These are phyloP conservation scores for Cystobasidium onofrii DNA, from an alignment of 768 basidiomycete species.

Conservation along the genomic window DNA sequence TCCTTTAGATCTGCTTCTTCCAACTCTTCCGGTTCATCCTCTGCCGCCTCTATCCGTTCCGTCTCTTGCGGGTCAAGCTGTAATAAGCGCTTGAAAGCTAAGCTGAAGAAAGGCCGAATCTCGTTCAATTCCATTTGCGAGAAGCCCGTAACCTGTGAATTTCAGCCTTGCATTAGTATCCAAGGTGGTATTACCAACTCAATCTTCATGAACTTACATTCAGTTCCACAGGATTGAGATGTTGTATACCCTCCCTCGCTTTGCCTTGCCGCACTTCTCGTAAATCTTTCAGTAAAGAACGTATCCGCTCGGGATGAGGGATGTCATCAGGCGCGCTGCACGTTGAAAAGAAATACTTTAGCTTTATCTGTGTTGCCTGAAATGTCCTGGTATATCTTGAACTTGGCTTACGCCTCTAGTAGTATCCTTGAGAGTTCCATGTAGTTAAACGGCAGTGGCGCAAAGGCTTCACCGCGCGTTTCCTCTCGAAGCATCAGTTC, in stretches of 20 bases:
- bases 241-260: slow-evolving; percentile 70
- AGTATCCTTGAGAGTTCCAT: slow-evolving; percentile 83
- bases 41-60: slow-evolving; percentile 18
- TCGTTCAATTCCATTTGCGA: slow-evolving; percentile 91
- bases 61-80: slow-evolving; percentile 36
- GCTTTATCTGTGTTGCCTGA: no score
- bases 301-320: slow-evolving; percentile 69
- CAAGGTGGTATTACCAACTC: not conserved
- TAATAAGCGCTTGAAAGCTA: slow-evolving; percentile 52
- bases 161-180: not conserved
- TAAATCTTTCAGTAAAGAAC: slow-evolving; percentile 82
- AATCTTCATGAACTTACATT: slow-evolving; percentile 52
- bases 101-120: slow-evolving; percentile 77
- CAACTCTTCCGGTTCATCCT: slow-evolving; percentile 14
- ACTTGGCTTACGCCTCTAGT: slow-evolving; percentile 95
- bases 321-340: slow-evolving; percentile 82
- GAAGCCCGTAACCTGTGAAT: slow-evolving; percentile 66
- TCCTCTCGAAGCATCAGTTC: slow-evolving; percentile 67
- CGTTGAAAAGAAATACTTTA: not conserved
- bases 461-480: slow-evolving; percentile 65
- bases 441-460: slow-evolving; percentile 73
- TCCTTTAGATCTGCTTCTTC: slow-evolving; percentile 9
- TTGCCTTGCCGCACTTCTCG: slow-evolving; percentile 93
- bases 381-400: no score
- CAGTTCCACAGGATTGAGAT: slow-evolving; percentile 71